A percentile compares a stretch with the other conserved stretches of the same genome.
These are phyloP conservation scores for Candida stauntonica DNA, from an alignment of 805 yeast species.

Conservation along the genomic window DNA sequence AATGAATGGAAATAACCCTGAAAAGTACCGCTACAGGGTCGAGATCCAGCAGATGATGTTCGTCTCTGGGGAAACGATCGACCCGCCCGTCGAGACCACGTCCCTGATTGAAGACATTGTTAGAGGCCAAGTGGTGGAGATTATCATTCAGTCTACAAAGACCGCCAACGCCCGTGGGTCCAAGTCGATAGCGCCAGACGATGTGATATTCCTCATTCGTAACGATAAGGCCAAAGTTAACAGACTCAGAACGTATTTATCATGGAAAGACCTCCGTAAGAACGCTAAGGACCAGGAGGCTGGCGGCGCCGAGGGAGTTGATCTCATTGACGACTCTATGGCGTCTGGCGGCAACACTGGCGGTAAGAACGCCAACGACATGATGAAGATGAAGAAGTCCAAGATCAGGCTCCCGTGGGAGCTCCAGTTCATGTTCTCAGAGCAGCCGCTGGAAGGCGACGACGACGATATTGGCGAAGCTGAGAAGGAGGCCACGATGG, in stretches of 20 bases:
- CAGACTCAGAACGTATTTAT: slow-evolving; percentile 80
- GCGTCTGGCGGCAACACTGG: slow-evolving; percentile 18
- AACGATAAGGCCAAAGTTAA: slow-evolving; percentile 94
- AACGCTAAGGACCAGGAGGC: slow-evolving; percentile 64
- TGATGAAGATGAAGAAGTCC: slow-evolving; percentile 64
- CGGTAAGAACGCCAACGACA: slow-evolving; percentile 35
- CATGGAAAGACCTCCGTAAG: slow-evolving; percentile 97
- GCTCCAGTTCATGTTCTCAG: slow-evolving; percentile 85
- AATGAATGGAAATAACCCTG: slow-evolving; percentile 25
- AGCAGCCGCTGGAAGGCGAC: slow-evolving; percentile 74
- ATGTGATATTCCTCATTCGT: slow-evolving; percentile 84
- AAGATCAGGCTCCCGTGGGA: slow-evolving; percentile 94
- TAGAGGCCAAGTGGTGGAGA: slow-evolving; percentile 88
- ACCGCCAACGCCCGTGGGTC: slow-evolving; percentile 80
- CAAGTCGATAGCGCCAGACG: slow-evolving; percentile 84
- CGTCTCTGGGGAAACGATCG: slow-evolving; percentile 92
- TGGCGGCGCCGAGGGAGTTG: slow-evolving; percentile 53
- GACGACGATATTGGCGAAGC: slow-evolving; percentile 76
- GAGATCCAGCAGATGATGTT: slow-evolving; percentile 99
- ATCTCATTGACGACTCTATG: slow-evolving; percentile 42
- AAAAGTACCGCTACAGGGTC: slow-evolving; percentile 70
- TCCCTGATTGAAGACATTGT: slow-evolving; percentile 94
- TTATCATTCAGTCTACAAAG: slow-evolving; percentile 67
- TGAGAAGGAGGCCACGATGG: slow-evolving; percentile 82
- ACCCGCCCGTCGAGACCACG: slow-evolving; percentile 89